Percentiles rank a stretch among this genome's conserved stretches.
Evolutionary conservation across 306 rosid genomes (phyloP).

Genomic region (Herpetospermum pedunculosum): DNA sequence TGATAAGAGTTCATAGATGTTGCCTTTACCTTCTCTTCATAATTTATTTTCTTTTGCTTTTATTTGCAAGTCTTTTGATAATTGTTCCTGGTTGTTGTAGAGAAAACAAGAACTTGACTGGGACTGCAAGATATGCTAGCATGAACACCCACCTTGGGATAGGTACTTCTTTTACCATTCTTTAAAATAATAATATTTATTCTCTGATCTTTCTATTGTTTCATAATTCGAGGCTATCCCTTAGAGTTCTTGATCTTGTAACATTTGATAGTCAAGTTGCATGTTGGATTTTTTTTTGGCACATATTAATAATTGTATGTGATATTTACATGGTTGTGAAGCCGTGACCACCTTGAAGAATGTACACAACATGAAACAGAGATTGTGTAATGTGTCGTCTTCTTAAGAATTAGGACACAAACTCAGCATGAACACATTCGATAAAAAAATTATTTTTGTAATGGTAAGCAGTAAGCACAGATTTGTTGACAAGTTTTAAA

Average conservation of each 20-base stretch:
- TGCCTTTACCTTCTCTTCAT: background rate
- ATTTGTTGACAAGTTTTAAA: background rate
- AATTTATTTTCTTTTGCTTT: background rate
- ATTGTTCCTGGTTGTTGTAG: slow-evolving; percentile 29
- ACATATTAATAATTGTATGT: background rate
- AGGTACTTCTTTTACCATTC: slow-evolving; percentile 27
- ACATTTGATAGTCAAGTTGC: background rate
- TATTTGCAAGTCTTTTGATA: background rate
- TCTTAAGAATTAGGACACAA: background rate
- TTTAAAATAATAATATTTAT: background rate
- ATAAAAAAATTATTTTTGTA: background rate
- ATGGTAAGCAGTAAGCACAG: background rate
- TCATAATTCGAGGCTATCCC: background rate
- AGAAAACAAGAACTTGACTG: slow-evolving; percentile 94
- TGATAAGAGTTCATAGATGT: slow-evolving; percentile 19
- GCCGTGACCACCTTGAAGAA: background rate
- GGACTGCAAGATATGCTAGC: slow-evolving; percentile 98
- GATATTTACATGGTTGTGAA: background rate
- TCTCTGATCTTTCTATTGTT: background rate
- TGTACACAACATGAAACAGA: background rate
- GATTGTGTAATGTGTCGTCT: background rate
- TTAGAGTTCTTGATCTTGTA: background rate
- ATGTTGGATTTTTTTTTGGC: background rate
- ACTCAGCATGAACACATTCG: background rate
- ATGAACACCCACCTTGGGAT: slow-evolving; percentile 94